These are phyloP conservation scores for Neurospora sp. DNA, from an alignment of 495 filamentous ascomycete species.

Conservation along the genomic window DNA sequence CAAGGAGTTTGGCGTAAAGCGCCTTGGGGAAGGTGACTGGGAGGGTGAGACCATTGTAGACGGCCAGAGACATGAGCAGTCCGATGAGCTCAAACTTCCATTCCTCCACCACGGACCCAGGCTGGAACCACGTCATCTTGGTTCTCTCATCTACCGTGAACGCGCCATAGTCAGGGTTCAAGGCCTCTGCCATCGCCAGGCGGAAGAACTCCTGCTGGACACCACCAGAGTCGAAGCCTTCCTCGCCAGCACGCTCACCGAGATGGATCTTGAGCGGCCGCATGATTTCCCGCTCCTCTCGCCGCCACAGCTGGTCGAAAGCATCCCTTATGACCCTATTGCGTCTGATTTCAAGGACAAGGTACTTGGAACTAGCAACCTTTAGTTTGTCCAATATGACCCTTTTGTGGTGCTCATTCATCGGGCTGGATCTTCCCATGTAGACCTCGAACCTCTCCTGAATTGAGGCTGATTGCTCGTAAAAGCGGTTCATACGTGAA, in stretches of 20 bases:
- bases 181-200: constrained; percentile 62
- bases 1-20: constrained; percentile 74
- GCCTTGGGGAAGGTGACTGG: constrained; percentile 79
- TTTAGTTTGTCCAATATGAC: constrained; percentile 52
- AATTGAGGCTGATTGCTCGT: constrained; percentile 57
- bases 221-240: constrained; percentile 86
- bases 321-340: constrained; percentile 64
- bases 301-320: constrained; percentile 78
- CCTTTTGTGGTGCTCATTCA: constrained; percentile 34
- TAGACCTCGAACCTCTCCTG: constrained; percentile 52
- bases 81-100: constrained; percentile 90
- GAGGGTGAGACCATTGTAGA: constrained; percentile 87
- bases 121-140: constrained; percentile 78
- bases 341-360: constrained; percentile 68
- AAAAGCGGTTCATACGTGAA: constrained; percentile 66
- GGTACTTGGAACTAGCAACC: constrained; percentile 55
- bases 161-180: constrained; percentile 62
- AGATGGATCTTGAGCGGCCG: constrained; percentile 82
- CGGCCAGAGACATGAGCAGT: constrained; percentile 75
- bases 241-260: constrained; percentile 69
- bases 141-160: constrained; percentile 69
- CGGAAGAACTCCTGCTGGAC: constrained; percentile 95
- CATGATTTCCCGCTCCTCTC: constrained; percentile 71
- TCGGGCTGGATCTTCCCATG: constrained; percentile 34
- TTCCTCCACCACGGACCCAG: constrained; percentile 64